Evolutionary conservation across 257 asterid species (phyloP).

Genomic region (Ilex aquifolium): DNA sequence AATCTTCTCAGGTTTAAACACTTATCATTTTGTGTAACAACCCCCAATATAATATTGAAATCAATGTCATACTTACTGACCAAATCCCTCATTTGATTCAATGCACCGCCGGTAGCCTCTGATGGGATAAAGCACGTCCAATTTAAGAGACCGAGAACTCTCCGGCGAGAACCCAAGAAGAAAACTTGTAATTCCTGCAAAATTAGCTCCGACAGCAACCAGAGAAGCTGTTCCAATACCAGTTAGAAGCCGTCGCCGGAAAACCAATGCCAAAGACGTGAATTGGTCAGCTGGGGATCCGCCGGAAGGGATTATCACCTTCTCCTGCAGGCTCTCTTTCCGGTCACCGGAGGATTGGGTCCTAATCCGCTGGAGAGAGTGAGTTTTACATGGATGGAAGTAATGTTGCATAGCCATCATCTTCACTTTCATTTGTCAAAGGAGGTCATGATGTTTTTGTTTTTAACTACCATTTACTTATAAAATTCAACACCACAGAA

Average conservation of each 20-base stretch:
- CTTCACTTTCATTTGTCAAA: too few relatives aligned
- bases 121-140: constrained; percentile 74
- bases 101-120: constrained; percentile 65
- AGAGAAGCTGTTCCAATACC: constrained; percentile 66
- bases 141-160: constrained; percentile 59
- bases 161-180: constrained; percentile 72
- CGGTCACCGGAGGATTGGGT: constrained; percentile 40
- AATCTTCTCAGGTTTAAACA: too few relatives aligned
- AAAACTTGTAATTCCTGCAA: constrained; percentile 69
- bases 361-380: constrained; percentile 28
- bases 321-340: constrained; percentile 17
- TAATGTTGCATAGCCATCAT: constrained; percentile 8
- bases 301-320: neutral
- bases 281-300: constrained; percentile 49
- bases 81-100: constrained; percentile 63
- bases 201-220: constrained; percentile 69
- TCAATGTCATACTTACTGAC: constrained; percentile 23
- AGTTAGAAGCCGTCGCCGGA: constrained; percentile 58
- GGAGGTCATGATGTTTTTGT: too few relatives aligned
- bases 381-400: constrained; percentile 11
- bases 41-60: too few relatives aligned
- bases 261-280: constrained; percentile 54
- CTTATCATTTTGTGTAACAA: too few relatives aligned
- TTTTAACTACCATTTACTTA: too few relatives aligned
- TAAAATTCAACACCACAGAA: too few relatives aligned